A percentile compares a stretch with the other conserved stretches of the same genome.
phyloP scores from a whole-genome alignment of 805 yeast genomes.

The Maudiozyma bulderi region DNA sequence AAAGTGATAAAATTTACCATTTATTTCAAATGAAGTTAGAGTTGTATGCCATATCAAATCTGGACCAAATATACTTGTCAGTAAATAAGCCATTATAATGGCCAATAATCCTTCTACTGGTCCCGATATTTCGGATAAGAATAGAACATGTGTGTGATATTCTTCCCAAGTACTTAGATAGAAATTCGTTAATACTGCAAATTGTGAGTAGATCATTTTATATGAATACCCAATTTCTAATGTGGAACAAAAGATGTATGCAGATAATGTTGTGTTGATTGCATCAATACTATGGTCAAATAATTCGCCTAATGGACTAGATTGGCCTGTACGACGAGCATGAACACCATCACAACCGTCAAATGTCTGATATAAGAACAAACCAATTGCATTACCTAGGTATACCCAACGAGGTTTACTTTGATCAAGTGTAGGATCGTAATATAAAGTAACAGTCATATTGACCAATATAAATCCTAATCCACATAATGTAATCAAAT shows the following conservation, averaged over 20 bases:
- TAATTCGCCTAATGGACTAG: conserved; percentile 88
- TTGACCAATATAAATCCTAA: conserved; percentile 60
- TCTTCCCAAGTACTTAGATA: conserved; percentile 94
- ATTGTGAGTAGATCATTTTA: conserved; percentile 51
- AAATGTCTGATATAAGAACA: conserved; percentile 87
- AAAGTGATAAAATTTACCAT: conserved; percentile 21
- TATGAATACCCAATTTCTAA: conserved; percentile 66
- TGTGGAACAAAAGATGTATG: conserved; percentile 65
- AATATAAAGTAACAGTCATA: conserved; percentile 53
- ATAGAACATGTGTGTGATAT: conserved; percentile 77
- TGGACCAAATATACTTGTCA: conserved; percentile 66
- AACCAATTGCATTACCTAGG: conserved; percentile 65
- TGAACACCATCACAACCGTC: conserved; percentile 96
- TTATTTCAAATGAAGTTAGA: conserved; percentile 24
- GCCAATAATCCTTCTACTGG: conserved; percentile 90
- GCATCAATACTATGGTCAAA: conserved; percentile 84
- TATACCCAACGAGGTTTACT: conserved; percentile 70
- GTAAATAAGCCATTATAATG: conserved; percentile 42
- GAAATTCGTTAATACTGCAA: conserved; percentile 70
- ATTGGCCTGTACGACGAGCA: conserved; percentile 90
- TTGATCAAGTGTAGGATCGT: conserved; percentile 56
- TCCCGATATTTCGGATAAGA: conserved; percentile 71
- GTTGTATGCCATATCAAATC: conserved; percentile 47
- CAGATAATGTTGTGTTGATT: conserved; percentile 70
- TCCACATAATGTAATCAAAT: conserved; percentile 78